Conservation (phyloP, 768 basidiomycete genomes). For the Podaxis pistillaris region DNA sequence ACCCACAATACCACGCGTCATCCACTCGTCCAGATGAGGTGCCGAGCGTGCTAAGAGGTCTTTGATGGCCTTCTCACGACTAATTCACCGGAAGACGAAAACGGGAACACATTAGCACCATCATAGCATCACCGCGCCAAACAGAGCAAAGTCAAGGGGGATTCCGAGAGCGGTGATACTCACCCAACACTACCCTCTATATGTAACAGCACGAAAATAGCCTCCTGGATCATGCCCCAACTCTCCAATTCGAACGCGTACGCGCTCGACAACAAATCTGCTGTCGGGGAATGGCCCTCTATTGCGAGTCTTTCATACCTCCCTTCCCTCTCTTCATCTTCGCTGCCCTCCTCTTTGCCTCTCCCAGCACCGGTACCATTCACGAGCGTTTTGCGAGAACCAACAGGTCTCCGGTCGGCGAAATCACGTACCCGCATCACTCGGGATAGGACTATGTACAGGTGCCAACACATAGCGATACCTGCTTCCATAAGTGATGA, state of each 20-base stretch:
- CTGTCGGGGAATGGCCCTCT: constrained; percentile 80
- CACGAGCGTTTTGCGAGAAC: constrained; percentile 17
- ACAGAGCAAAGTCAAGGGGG: constrained; percentile 30
- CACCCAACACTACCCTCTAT: constrained; percentile 80
- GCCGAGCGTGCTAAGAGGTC: constrained; percentile 76
- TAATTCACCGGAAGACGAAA: constrained; percentile 28
- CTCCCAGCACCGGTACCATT: constrained; percentile 22
- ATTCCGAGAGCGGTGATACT: constrained; percentile 21
- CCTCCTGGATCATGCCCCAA: constrained; percentile 78
- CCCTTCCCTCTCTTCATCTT: constrained; percentile 39
- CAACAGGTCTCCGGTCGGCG: constrained; percentile 56
- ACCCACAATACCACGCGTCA: constrained; percentile 65
- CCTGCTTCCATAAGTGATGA: constrained; percentile 78
- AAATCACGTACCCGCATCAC: constrained; percentile 85
- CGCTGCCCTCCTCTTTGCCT: constrained; percentile 19
- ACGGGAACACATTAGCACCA: not conserved
- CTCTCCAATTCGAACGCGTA: constrained; percentile 89
- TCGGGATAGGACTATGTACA: constrained; percentile 84
- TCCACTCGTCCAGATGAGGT: constrained; percentile 67
- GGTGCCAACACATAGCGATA: constrained; percentile 75
- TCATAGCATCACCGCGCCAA: constrained; percentile 10
- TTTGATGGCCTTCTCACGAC: constrained; percentile 80
- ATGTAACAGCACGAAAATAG: constrained; percentile 87
- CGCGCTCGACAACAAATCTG: constrained; percentile 77
- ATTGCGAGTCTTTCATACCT: constrained; percentile 34